Evolutionary conservation across 768 basidiomycete genomes (phyloP).

Genomic region (Cystofilobasidium capitatum): DNA sequence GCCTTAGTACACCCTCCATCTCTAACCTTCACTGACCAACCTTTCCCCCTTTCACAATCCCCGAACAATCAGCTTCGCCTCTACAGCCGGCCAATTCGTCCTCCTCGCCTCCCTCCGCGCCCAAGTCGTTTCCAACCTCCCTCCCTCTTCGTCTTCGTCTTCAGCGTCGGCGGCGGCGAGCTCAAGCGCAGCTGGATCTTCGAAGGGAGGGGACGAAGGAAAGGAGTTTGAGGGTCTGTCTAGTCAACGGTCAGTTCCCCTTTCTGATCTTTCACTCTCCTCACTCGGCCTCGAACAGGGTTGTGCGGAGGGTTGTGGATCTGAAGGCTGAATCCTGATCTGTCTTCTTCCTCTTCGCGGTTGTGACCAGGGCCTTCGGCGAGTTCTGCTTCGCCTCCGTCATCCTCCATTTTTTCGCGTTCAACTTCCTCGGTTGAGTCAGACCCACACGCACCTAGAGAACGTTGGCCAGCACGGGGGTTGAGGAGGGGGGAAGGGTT

Average conservation of each 20-base stretch:
- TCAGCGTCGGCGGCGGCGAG: background rate
- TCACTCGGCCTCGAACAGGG: no score
- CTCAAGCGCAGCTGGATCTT: background rate
- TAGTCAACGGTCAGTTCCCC: slow-evolving; percentile 66
- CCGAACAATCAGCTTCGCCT: slow-evolving; percentile 57
- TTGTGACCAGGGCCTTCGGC: slow-evolving; percentile 71
- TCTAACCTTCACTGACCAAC: background rate
- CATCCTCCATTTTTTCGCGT: slow-evolving; percentile 94
- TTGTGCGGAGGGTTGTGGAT: background rate
- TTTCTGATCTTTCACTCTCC: background rate
- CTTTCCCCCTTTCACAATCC: background rate
- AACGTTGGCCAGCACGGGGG: no score
- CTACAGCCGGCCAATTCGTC: slow-evolving; percentile 94
- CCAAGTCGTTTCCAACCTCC: slow-evolving; percentile 66
- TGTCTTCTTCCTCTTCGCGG: background rate
- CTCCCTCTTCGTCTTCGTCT: background rate
- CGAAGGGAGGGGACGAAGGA: slow-evolving; percentile 29
- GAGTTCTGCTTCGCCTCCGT: slow-evolving; percentile 94
- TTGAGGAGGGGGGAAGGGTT: no score
- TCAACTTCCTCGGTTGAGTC: slow-evolving; percentile 88
- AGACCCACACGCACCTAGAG: no score
- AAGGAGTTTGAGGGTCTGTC: slow-evolving; percentile 72
- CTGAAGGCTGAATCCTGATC: background rate
- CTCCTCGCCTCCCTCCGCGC: slow-evolving; percentile 81
- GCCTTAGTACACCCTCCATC: background rate